Percentiles rank a stretch among this genome's conserved stretches.
Conservation (phyloP, 208 protist species). For the Trypanosomatidae sp. region DNA sequence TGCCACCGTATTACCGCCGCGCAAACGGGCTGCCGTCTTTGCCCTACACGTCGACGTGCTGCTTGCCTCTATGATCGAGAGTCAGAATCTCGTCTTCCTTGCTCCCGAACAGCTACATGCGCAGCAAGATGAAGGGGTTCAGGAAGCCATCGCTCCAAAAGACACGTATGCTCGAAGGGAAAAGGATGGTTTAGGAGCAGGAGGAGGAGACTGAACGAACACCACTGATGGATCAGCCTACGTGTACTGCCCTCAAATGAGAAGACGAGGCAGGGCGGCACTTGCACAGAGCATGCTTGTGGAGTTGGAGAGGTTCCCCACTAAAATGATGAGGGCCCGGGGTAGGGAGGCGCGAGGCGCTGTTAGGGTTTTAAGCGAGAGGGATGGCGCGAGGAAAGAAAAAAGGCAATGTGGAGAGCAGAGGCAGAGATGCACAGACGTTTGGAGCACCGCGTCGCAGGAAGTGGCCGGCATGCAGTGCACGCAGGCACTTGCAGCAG, state of each 20-base stretch:
- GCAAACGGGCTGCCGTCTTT: conserved; percentile 18
- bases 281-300: not conserved
- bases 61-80: conserved; percentile 12
- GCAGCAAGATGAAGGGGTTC: not conserved
- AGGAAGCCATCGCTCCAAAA: conserved; percentile 9
- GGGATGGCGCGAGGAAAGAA: not conserved
- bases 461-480: not conserved
- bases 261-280: not conserved
- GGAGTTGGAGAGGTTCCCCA: not conserved
- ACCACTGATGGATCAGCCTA: not conserved
- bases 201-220: not conserved
- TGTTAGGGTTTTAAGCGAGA: not conserved
- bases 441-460: not conserved
- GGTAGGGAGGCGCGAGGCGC: not conserved
- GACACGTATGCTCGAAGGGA: not conserved
- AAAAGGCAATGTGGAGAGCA: not conserved
- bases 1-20: not conserved
- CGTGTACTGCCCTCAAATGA: not conserved
- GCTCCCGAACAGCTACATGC: conserved; percentile 18
- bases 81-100: conserved; percentile 11
- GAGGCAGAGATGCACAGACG: not conserved
- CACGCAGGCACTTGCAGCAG: not conserved
- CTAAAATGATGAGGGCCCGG: not conserved
- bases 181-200: not conserved
- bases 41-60: conserved; percentile 10